phyloP scores from a whole-genome alignment of 768 basidiomycete genomes.

The Mycena galericulata region DNA sequence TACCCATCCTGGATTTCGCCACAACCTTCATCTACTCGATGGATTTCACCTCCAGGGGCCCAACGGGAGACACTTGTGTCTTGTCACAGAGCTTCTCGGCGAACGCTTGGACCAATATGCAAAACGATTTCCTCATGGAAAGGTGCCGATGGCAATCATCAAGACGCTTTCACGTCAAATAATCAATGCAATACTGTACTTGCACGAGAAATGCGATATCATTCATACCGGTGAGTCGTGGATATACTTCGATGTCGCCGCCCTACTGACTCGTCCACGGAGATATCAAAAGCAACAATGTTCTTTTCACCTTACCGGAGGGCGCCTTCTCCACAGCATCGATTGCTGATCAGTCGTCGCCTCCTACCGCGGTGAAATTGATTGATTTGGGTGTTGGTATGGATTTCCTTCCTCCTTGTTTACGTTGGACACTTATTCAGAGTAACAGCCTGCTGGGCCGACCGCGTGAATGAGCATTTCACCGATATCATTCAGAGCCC shows the following conservation, averaged over 20 bases:
- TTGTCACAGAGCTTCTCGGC: conserved; percentile 23
- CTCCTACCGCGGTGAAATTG: conserved; percentile 10
- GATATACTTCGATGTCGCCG: background rate
- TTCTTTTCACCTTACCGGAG: conserved; percentile 7
- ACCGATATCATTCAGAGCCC: conserved; percentile 24
- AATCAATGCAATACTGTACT: conserved; percentile 9
- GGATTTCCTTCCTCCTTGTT: background rate
- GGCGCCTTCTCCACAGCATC: background rate
- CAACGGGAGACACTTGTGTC: conserved; percentile 18
- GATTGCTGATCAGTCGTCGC: background rate
- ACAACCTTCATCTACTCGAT: conserved; percentile 24
- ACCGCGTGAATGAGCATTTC: conserved; percentile 21
- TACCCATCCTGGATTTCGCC: conserved; percentile 23
- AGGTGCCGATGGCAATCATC: background rate
- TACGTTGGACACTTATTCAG: background rate
- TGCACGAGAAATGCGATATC: conserved; percentile 25
- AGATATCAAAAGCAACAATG: conserved; percentile 26
- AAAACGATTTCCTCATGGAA: background rate
- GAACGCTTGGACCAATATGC: conserved; percentile 17
- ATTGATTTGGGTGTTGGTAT: conserved; percentile 23
- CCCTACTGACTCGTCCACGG: background rate
- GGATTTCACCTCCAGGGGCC: conserved; percentile 18
- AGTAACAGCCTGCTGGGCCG: conserved; percentile 24
- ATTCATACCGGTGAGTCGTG: conserved; percentile 15
- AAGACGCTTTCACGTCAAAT: conserved; percentile 1